Conservation (phyloP, 495 filamentous ascomycete species). For the Sordaria brevicollis region DNA sequence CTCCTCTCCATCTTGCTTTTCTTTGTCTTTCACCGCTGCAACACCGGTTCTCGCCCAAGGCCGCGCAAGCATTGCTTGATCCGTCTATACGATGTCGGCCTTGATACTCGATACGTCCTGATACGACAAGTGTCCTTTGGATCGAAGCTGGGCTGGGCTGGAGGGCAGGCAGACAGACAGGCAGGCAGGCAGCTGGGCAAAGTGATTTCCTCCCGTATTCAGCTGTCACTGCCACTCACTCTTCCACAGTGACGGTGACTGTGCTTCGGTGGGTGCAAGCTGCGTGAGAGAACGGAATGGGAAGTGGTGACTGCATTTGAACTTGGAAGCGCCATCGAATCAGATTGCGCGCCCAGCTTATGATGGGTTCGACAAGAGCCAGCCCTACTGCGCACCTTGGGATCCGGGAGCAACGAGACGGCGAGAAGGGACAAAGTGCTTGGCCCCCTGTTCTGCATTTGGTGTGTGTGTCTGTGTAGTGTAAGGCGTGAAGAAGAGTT, state of each 20-base stretch:
- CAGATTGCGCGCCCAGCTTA: neutral
- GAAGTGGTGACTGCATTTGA: neutral
- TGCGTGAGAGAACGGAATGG: neutral
- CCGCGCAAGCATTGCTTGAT: neutral
- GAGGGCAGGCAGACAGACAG: too few relatives aligned
- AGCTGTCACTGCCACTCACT: neutral
- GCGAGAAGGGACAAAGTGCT: too few relatives aligned
- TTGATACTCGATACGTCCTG: neutral
- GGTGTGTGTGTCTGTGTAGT: neutral
- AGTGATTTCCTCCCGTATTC: neutral
- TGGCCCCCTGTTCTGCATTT: neutral
- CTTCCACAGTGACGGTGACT: neutral
- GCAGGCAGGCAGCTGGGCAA: neutral
- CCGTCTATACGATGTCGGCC: neutral
- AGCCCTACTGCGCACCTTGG: neutral
- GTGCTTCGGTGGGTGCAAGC: neutral
- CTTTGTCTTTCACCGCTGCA: neutral
- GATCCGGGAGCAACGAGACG: neutral
- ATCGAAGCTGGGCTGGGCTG: neutral
- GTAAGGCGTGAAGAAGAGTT: neutral
- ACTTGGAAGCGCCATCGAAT: neutral
- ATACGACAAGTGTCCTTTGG: neutral
- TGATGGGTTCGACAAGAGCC: neutral
- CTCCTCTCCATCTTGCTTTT: neutral
- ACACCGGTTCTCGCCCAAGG: neutral